Conservation (phyloP, 2,329 filamentous ascomycete species). For the Colletotrichum theobromicola region DNA sequence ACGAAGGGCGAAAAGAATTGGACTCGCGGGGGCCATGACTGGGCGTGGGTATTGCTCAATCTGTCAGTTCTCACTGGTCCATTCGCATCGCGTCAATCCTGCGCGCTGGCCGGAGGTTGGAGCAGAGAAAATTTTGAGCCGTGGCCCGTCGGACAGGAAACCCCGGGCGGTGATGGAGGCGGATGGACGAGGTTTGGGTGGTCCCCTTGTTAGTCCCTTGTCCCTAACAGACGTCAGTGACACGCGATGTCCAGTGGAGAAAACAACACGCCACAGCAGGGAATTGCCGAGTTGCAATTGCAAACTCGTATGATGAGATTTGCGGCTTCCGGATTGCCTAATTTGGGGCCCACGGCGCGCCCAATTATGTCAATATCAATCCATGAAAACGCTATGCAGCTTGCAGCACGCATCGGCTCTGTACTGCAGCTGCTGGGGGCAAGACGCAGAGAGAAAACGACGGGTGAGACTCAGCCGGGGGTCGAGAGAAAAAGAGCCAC, state of each 20-base stretch:
- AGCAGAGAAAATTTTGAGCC: not conserved
- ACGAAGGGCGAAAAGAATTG: not conserved
- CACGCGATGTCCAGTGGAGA: slow-evolving; percentile 12
- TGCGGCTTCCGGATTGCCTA: not conserved
- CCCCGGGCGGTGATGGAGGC: slow-evolving; percentile 1
- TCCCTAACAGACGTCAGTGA: slow-evolving; percentile 14
- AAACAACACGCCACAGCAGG: slow-evolving; percentile 11
- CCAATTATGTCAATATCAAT: not conserved
- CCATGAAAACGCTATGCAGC: not conserved
- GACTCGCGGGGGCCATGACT: not conserved
- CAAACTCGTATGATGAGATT: slow-evolving; percentile 21
- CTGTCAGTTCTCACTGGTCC: not conserved
- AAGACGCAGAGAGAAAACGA: not conserved
- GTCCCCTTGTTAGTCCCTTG: not conserved
- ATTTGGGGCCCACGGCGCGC: not conserved
- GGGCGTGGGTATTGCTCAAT: not conserved
- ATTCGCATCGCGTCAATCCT: not conserved
- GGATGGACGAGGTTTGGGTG: not conserved
- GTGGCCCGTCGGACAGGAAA: not conserved
- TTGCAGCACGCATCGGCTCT: not conserved
- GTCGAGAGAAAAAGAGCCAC: not conserved
- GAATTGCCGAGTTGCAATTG: slow-evolving; percentile 16
- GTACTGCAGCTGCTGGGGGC: not conserved
- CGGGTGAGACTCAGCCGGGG: not conserved
- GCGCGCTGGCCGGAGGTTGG: not conserved